Evolutionary conservation across 352 stramenopile genomes (phyloP).

Genomic region (Pythium sukuiense): DNA sequence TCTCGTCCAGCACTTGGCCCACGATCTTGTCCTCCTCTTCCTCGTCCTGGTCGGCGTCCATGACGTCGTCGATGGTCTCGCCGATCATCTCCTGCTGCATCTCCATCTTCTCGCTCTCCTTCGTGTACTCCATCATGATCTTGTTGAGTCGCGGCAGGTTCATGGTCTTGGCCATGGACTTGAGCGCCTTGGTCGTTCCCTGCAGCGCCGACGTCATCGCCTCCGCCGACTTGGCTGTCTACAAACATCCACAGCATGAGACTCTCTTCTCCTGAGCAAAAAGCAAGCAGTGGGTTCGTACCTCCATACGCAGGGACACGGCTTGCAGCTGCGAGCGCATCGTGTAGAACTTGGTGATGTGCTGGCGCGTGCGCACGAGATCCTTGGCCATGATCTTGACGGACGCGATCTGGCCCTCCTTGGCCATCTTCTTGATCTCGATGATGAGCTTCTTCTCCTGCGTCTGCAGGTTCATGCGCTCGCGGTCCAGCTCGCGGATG

Average conservation of each 20-base stretch:
- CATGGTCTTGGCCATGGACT: constrained; percentile 94
- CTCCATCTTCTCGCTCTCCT: constrained; percentile 97
- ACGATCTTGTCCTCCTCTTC: constrained; percentile 97
- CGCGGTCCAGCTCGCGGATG: constrained; percentile 95
- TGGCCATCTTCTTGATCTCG: constrained; percentile 98
- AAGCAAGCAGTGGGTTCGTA: constrained; percentile 13
- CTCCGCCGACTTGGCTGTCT: constrained; percentile 96
- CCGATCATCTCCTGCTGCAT: constrained; percentile 98
- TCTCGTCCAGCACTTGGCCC: constrained; percentile 96
- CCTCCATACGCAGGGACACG: constrained; percentile 90
- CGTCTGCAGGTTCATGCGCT: constrained; percentile 90
- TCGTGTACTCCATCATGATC: constrained; percentile 98
- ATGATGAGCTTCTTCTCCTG: constrained; percentile 95
- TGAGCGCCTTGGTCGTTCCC: constrained; percentile 82
- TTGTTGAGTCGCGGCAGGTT: constrained; percentile 95
- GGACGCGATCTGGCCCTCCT: constrained; percentile 94
- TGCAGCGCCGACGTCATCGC: constrained; percentile 92
- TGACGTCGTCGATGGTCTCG: constrained; percentile 96
- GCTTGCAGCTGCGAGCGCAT: constrained; percentile 97
- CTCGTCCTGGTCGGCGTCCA: constrained; percentile 94
- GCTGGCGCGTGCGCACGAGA: constrained; percentile 93
- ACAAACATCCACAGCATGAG: constrained; percentile 28
- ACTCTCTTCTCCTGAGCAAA: not conserved
- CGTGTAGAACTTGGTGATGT: constrained; percentile 98
- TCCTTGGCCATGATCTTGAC: constrained; percentile 98